phyloP scores from a whole-genome alignment of 2,329 filamentous ascomycete species.

The Sarocladium strictum region DNA sequence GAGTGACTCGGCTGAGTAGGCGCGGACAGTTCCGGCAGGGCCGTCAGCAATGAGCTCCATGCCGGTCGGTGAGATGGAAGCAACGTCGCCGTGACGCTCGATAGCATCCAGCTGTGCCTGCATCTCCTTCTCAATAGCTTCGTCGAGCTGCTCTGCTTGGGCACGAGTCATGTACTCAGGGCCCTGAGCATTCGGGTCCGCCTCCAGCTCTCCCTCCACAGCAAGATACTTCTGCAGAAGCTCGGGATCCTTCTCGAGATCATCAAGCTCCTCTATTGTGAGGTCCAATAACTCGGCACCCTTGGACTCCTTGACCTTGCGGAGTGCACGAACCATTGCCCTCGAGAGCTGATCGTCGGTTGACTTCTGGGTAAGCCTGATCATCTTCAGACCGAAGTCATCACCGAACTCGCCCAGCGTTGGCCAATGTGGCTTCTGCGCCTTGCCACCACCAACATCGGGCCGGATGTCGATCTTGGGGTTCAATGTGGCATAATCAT shows the following conservation, averaged over 20 bases:
- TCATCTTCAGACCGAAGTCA: slow-evolving; percentile 48
- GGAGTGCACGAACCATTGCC: slow-evolving; percentile 36
- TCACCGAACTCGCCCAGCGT: slow-evolving; percentile 48
- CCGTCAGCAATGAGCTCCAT: slow-evolving; percentile 31
- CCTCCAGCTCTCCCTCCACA: slow-evolving; percentile 21
- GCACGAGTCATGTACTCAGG: slow-evolving; percentile 25
- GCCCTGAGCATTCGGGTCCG: slow-evolving; percentile 15
- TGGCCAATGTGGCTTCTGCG: slow-evolving; percentile 52
- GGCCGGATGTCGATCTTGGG: slow-evolving; percentile 70
- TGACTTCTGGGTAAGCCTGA: slow-evolving; percentile 34
- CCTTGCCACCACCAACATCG: slow-evolving; percentile 37
- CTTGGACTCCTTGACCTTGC: slow-evolving; percentile 33
- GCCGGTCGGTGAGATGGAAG: slow-evolving; percentile 25
- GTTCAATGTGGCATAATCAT: slow-evolving; percentile 74
- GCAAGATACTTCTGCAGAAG: slow-evolving; percentile 31
- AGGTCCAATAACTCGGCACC: slow-evolving; percentile 41
- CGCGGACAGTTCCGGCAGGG: slow-evolving; percentile 26
- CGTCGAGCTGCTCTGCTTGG: slow-evolving; percentile 30
- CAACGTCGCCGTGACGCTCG: slow-evolving; percentile 21
- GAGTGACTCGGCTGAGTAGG: slow-evolving; percentile 39
- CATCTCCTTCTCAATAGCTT: slow-evolving; percentile 30
- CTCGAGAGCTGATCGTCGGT: slow-evolving; percentile 35
- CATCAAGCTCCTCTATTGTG: slow-evolving; percentile 40
- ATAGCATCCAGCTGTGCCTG: slow-evolving; percentile 32
- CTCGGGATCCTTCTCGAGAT: slow-evolving; percentile 33